Base-by-base conservation (phyloP, 805 yeast genomes). In the Kuraishia floccosa region DNA sequence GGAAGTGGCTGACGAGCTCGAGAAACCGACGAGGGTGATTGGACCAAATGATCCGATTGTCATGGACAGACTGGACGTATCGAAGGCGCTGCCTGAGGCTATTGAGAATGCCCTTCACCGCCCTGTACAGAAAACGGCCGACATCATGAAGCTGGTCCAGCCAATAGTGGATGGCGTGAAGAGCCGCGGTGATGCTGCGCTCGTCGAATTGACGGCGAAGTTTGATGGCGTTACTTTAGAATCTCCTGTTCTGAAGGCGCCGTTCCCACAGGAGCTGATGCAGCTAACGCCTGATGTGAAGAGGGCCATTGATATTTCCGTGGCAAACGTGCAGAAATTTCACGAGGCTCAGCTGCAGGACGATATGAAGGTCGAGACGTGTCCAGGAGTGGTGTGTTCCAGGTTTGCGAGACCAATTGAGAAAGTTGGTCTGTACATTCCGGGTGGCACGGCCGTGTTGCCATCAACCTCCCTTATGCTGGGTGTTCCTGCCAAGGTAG, bases 401-500 rank as follows among this genome's bases (percentile, higher is more conserved):
- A 75, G 99, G 46, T 91, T 91, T 55, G 82, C 97, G 11, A 76
- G 95, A 47, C 91, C 98, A 5, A 86, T 91, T 43, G 94, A 85
- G 48, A 76, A 72, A 36, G 98, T 91, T 33, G 99, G 98, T 37
- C 69, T 93, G 36, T 91, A 91, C 50, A 83, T 91, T 37, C 99
- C 99, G 33, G 99, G 99, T 45, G 99, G 99, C 44, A 86, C 97
- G 27, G 99, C 99, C 3, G 89, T 91, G 21, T 68, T 91, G 41
- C 99, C 99, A 25, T 89, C 97, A 13, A 91, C 99, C 10, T 93
- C 97, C 4, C 69, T 91, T 58, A 91, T 91, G 96, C 69, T 91
- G 44, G 97, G 98, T 47, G 96, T 91, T 31, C 99, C 99, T 15
- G 98, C 98, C 13, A 73, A 76, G 53, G 99, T 87, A 38, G 99